A percentile compares a stretch with the other conserved stretches of the same genome.
Evolutionary conservation across 257 asterid species (phyloP).

Genomic region (Cinchona pubescens): DNA sequence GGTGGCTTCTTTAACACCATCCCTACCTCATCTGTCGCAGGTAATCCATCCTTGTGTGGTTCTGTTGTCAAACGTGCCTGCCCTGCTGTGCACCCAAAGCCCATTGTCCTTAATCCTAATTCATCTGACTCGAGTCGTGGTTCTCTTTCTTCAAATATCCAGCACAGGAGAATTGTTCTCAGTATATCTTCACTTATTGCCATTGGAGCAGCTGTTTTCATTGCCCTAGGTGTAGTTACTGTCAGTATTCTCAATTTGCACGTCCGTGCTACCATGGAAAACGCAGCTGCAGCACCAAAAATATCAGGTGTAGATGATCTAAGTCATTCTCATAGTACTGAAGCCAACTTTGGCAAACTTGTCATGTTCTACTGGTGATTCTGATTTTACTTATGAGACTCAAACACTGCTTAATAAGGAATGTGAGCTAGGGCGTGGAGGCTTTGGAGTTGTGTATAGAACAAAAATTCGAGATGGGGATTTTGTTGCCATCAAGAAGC

Average conservation of each 20-base stretch:
- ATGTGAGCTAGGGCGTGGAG: conserved; percentile 81
- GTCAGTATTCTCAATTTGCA: conserved; percentile 69
- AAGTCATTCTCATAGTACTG: conserved; percentile 62
- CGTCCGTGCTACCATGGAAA: conserved; percentile 48
- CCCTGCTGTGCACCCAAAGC: conserved; percentile 81
- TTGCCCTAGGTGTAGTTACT: conserved; percentile 74
- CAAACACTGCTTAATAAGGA: conserved; percentile 70
- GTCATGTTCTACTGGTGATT: conserved; percentile 84
- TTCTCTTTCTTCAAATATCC: conserved; percentile 40
- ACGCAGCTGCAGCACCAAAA: conserved; percentile 47
- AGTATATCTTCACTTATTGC: conserved; percentile 82
- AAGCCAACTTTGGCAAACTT: conserved; percentile 77
- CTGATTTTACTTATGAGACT: conserved; percentile 63
- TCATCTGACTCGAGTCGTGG: conserved; percentile 52
- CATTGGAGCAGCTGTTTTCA: conserved; percentile 79
- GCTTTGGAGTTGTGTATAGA: conserved; percentile 71
- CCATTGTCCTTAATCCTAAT: conserved; percentile 81
- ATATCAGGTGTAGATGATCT: conserved; percentile 61
- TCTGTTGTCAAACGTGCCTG: conserved; percentile 70
- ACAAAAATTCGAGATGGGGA: conserved; percentile 59
- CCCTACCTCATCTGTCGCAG: conserved; percentile 57
- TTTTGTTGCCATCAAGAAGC: conserved; percentile 77
- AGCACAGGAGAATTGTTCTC: conserved; percentile 57
- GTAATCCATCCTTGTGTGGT: conserved; percentile 80
- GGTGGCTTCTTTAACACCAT: conserved; percentile 81